A percentile compares a stretch with the other conserved stretches of the same genome.
phyloP scores from a whole-genome alignment of 129 eudicot genomes.

The Helianthus tuberosus region DNA sequence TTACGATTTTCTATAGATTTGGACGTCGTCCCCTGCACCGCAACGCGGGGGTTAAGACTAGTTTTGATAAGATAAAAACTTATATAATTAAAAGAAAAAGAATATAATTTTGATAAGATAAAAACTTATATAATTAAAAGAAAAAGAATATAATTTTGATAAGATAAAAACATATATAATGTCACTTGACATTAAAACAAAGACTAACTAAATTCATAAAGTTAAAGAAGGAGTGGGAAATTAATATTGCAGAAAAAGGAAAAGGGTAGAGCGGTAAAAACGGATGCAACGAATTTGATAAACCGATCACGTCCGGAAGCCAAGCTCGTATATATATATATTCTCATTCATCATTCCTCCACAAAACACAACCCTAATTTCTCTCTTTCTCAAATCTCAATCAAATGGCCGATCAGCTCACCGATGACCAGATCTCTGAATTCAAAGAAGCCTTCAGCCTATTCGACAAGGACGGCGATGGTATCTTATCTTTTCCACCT shows the following conservation, averaged over 20 bases:
- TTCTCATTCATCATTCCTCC: neutral
- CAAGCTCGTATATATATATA: conserved; percentile 22
- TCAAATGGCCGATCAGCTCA: conserved; percentile 47
- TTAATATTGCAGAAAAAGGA: neutral
- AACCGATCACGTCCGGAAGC: conserved; percentile 48
- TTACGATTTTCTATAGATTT: too few relatives aligned
- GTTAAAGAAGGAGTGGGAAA: neutral
- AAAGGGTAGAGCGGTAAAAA: conserved; percentile 50
- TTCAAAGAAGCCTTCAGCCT: conserved; percentile 50
- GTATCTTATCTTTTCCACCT: conserved; percentile 15
- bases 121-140: too few relatives aligned
- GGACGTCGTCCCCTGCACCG: too few relatives aligned
- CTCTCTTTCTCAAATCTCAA: conserved; percentile 16
- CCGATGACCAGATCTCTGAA: conserved; percentile 50
- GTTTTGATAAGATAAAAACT: too few relatives aligned
- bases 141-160: too few relatives aligned
- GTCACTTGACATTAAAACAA: too few relatives aligned
- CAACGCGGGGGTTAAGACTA: too few relatives aligned
- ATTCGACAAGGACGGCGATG: conserved; percentile 49
- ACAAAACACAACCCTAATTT: conserved; percentile 12
- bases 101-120: too few relatives aligned
- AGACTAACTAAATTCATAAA: neutral
- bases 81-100: too few relatives aligned
- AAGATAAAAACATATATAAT: too few relatives aligned
- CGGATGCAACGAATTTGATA: conserved; percentile 39